Evolutionary conservation across 2,329 filamentous ascomycete genomes (phyloP), one percentile per base, ranked within the genome.

Genomic region (Nigrograna mackinnonii): DNA sequence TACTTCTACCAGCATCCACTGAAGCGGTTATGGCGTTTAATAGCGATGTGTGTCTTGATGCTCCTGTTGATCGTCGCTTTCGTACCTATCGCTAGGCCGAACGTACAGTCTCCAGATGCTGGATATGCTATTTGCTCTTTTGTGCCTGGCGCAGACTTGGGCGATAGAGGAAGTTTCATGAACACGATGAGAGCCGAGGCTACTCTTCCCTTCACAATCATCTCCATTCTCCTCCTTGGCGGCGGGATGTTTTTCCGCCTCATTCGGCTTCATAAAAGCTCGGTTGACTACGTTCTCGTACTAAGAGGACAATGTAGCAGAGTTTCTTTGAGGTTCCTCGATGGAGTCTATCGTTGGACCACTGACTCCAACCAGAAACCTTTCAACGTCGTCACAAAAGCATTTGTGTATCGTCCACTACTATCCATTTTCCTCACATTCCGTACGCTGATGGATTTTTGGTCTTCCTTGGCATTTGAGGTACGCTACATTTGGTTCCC

Each of bases 71-170:
- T 59, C 16, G 49, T 39, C 6, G 56, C 56, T 3, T 33, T 61
- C 17, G 40, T 59, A 9, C 57, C 57, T 4, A 61, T 51, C 1
- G 54, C 52, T 21, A 59, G 53, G 56, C 40, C 60, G 4, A 51
- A 57, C 41, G 30, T 53, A 13, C 42, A 44, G 4, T 24, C 33
- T 3, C 41, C 50, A 33, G 50, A 45, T 2, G 48, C 46, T 6
- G 50, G 48, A 2, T 59, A 35, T 22, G 44, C 58, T 13, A 11
- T 37, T 18, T 61, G 56, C 45, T 60, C 49, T 24, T 61, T 44
- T 35, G 19, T 41, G 32, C 54, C n/a, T n/a, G n/a, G n/a, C n/a
- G n/a, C n/a, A n/a, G n/a, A n/a, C n/a, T n/a, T n/a, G n/a, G n/a
- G n/a, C n/a, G n/a, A n/a, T n/a, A n/a, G n/a, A n/a, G n/a, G n/a